Evolutionary conservation across 495 filamentous ascomycete genomes (phyloP), one percentile per base, ranked within the genome.

Genomic region (Neurospora sp.): DNA sequence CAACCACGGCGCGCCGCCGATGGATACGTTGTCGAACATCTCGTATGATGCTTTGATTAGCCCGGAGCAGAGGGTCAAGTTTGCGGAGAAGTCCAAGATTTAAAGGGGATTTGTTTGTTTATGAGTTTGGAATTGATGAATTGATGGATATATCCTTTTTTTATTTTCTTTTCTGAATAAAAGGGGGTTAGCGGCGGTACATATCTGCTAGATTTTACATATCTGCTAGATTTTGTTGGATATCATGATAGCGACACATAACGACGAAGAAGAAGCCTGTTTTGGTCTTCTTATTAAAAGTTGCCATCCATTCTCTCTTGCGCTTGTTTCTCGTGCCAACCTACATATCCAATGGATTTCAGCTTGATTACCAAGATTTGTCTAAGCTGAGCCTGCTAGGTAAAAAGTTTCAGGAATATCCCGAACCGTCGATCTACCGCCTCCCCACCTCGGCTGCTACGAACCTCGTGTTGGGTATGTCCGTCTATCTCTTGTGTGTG

Each of bases 1-100:
- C 80, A 88, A 88, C 73, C 96, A 98, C 77, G 86, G 83, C 68
- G 88, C 90, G 8, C 80, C 85, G 70, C 87, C 94, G n/a, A 75
- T 76, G 16, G 93, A 98, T 84, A 91, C 86, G 42, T 82, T 97
- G 40, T 77, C 81, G 3, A 70, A 75, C 20, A 76, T 80, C 27
- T 77, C 82, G 6, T 86, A 86, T 70, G 85, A 86, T 68, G 79
- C 82, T 35, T 76, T 86, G 18, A 80, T 78, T 12, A 82, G 77
- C 14, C 85, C 85, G 74, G 73, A 77, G n/a, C 84, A 85, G 77
- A 79, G 83, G 78, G 37, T 69, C 59, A 39, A 68, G 40, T 73
- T 71, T 41, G 74, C 68, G 31, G 72, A 53, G 48, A 69, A 68
- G 74, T 61, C 53, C 27, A 61, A 61, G 27, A 61, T 61, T 16